Percentiles rank a stretch among this genome's conserved stretches.
These are phyloP conservation scores for Hypoxylon rickii DNA, from an alignment of 495 filamentous ascomycete species.

Conservation along the genomic window DNA sequence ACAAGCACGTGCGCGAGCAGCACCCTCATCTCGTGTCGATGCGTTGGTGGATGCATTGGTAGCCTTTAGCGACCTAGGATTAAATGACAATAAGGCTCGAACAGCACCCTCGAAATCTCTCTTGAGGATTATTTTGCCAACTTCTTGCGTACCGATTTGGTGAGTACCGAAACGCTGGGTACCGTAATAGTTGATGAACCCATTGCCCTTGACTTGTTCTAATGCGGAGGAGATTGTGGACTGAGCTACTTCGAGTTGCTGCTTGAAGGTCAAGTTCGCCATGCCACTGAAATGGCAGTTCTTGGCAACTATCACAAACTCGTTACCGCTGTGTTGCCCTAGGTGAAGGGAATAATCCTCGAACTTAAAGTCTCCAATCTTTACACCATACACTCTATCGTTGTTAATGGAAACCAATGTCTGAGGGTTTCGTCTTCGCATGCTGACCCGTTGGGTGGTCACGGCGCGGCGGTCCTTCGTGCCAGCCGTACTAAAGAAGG, in stretches of 20 bases:
- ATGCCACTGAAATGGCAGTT: constrained; percentile 67
- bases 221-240: constrained; percentile 47
- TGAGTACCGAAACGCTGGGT: constrained; percentile 93
- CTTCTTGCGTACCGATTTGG: constrained; percentile 73
- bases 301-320: constrained; percentile 87
- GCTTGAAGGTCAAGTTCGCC: constrained; percentile 41
- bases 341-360: constrained; percentile 69
- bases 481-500: constrained; percentile 81
- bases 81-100: constrained; percentile 70
- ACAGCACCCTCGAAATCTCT: constrained; percentile 79
- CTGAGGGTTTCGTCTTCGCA: constrained; percentile 65
- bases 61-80: constrained; percentile 54
- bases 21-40: constrained; percentile 63
- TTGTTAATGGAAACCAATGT: constrained; percentile 67
- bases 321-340: constrained; percentile 84
- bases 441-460: constrained; percentile 83
- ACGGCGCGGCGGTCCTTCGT: constrained; percentile 93
- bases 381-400: constrained; percentile 60
- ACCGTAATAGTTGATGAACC: constrained; percentile 96
- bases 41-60: constrained; percentile 37
- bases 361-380: constrained; percentile 80
- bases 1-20: constrained; percentile 74
- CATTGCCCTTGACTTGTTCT: constrained; percentile 63
- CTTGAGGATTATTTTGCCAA: constrained; percentile 83
- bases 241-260: constrained; percentile 43